Evolutionary conservation across 148 eudicot genomes (phyloP).

Genomic region (Tetragonia tetragonoides): DNA sequence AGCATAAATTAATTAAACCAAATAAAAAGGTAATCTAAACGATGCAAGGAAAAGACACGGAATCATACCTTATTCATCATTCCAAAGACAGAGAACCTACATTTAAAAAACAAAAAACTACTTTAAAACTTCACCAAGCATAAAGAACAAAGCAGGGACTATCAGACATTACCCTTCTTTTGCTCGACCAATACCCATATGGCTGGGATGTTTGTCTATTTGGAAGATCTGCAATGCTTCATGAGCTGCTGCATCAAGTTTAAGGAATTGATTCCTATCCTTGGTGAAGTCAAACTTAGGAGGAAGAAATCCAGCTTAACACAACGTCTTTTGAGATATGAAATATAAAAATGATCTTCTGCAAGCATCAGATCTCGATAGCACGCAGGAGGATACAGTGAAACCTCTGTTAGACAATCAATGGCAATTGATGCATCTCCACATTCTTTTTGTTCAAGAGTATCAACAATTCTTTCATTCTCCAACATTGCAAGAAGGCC

Average conservation of each 20-base stretch:
- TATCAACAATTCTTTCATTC: slow-evolving; percentile 81
- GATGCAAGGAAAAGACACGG: slow-evolving; percentile 1
- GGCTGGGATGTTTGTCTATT: slow-evolving; percentile 97
- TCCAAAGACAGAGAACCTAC: slow-evolving; percentile 97
- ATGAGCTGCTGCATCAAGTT: slow-evolving; percentile 87
- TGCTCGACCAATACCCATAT: slow-evolving; percentile 98
- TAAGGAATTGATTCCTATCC: slow-evolving; percentile 80
- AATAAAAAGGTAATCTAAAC: slow-evolving; percentile 12
- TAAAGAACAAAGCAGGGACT: slow-evolving; percentile 19
- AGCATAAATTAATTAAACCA: slow-evolving; percentile 27
- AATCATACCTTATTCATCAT: slow-evolving; percentile 91
- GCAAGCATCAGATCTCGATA: slow-evolving; percentile 7
- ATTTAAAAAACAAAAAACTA: slow-evolving; percentile 1
- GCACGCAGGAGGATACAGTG: slow-evolving; percentile 64
- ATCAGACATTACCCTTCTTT: slow-evolving; percentile 86
- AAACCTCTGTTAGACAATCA: slow-evolving; percentile 70
- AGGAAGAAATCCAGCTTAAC: slow-evolving; percentile 8
- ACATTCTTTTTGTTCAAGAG: slow-evolving; percentile 72
- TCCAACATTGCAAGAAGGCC: slow-evolving; percentile 96
- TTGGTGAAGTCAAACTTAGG: slow-evolving; percentile 36
- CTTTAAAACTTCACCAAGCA: slow-evolving; percentile 13
- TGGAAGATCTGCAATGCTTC: slow-evolving; percentile 96
- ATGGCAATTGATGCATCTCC: slow-evolving; percentile 74
- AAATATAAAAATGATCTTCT: slow-evolving; percentile 4
- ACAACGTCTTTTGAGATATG: neutral